Evolutionary conservation across 345 rosid species (phyloP), one percentile per base, ranked within the genome.

Genomic region (Odontarrhena argentea): DNA sequence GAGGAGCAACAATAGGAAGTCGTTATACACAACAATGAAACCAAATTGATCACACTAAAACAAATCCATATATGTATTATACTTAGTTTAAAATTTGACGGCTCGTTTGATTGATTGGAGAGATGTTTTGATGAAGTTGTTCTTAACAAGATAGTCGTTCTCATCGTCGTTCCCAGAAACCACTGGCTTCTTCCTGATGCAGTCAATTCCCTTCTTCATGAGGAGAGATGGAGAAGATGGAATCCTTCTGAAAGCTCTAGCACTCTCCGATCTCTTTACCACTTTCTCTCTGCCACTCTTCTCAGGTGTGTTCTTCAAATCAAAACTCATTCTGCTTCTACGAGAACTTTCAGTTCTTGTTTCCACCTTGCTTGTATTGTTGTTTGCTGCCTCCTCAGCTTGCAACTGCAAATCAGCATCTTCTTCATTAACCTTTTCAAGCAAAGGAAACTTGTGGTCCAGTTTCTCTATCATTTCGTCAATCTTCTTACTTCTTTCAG

Each of bases 171-270:
- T 91, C 45, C 80, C 62, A 37, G 74, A 75, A 18, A 87, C 90
- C 64, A 73, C 60, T 0, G 89, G 89, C 79, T 85, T 91, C 87
- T 84, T 93, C 74, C 79, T 84, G 63, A 94, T 88, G 76, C 90
- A 84, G 69, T 88, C 93, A 25, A 87, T 91, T 47, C 96, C 93
- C 73, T 87, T 94, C 69, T 88, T 91, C 83, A 84, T 73, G 6
- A 94, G 63, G 76, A 91, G 74, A 36, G 93, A 88, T 43, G 97
- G 97, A 66, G 99, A 94, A 25, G 99, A 94, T 50, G 96, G 96
- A 59, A 88, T 81, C 60, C 93, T 81, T 32, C 86, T 76, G 61
- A 91, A 80, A 52, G 82, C 85, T 81, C 89, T 88, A 12, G 93
- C 87, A 30, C 97, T 94, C 69, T 87, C 96, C 1, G 96, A 91